Base-by-base conservation (phyloP, 345 rosid genomes). In the Aquilaria malaccensis region DNA sequence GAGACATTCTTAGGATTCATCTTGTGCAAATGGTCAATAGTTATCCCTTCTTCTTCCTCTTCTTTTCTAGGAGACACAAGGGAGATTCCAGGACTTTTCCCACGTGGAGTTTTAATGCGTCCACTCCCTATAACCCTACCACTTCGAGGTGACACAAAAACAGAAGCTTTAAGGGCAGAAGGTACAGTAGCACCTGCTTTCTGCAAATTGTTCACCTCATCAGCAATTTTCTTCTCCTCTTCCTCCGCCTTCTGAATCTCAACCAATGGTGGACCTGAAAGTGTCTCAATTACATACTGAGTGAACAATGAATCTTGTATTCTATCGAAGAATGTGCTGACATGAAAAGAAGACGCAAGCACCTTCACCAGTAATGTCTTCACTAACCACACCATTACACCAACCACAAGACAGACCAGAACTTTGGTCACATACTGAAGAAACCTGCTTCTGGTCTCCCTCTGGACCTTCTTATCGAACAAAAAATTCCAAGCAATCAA, bases 261-360 rank as follows among this genome's bases (percentile, higher is more conserved):
- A 5, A 83, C 12, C 58, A 74, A 54, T 0, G 98, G 97, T 3
- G 82, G 93, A 52, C 98, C 97, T 0, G 97, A 89, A 30, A 92
- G 79, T 3, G 91, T 69, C 75, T 84, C 89, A n/a, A 89, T 89
- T 33, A 85, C 86, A 50, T 76, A 93, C 33, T 89, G 98, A 33
- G 77, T 85, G 72, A 87, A 93, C 76, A 89, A 62, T 0, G 98
- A 81, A 37, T 87, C 97, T 63, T 87, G 97, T 67, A 93, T 93
- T 72, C 98, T 74, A 67, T 92, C 98, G 15, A 92, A 92, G 55
- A 85, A 92, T 10, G 98, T 82, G 63, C 98, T 87, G 50, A 92
- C 85, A 67, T 92, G 98, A 51, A 89, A 92, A 3, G 91, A 85
- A 0, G 95, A 92, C 4, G 98, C 98, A 33, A 92, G 83, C n/a